phyloP scores from a whole-genome alignment of 805 yeast genomes.

The Monosporozyma aerobia region DNA sequence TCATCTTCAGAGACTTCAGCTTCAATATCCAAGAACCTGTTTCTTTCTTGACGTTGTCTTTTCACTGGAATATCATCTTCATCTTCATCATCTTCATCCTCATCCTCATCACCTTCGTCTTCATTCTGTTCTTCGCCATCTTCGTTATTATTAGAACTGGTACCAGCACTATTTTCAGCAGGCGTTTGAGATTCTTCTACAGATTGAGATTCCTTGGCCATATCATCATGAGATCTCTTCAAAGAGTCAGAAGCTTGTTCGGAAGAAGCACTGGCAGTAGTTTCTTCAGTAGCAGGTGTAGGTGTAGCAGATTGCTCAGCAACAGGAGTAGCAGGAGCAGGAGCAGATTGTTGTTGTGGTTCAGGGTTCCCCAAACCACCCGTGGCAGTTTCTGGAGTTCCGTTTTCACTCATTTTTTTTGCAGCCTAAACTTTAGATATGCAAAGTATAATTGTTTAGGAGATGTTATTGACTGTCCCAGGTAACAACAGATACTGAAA shows the following conservation, averaged over 20 bases:
- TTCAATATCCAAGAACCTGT: slow-evolving; percentile 94
- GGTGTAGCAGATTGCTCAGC: background rate
- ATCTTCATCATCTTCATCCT: slow-evolving; percentile 52
- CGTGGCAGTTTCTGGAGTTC: background rate
- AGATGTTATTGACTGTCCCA: background rate
- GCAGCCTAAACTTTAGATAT: background rate
- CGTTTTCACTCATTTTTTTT: background rate
- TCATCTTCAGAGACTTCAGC: slow-evolving; percentile 98
- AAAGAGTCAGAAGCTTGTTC: background rate
- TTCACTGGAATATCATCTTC: slow-evolving; percentile 39
- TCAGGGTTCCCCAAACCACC: background rate
- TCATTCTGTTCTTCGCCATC: slow-evolving; percentile 33
- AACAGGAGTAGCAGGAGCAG: background rate
- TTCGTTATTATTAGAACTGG: slow-evolving; percentile 4
- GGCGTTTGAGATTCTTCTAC: slow-evolving; percentile 4
- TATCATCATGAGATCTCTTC: slow-evolving; percentile 4
- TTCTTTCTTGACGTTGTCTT: slow-evolving; percentile 44
- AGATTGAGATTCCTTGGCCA: background rate
- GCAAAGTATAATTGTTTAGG: background rate
- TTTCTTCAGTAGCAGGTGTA: background rate
- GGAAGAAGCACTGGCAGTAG: background rate
- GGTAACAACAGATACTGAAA: background rate
- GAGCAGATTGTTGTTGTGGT: background rate
- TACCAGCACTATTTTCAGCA: background rate
- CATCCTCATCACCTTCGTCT: slow-evolving; percentile 42